phyloP scores from a whole-genome alignment of 1,284 basidiomycete species.

The Ganoderma lucidum region DNA sequence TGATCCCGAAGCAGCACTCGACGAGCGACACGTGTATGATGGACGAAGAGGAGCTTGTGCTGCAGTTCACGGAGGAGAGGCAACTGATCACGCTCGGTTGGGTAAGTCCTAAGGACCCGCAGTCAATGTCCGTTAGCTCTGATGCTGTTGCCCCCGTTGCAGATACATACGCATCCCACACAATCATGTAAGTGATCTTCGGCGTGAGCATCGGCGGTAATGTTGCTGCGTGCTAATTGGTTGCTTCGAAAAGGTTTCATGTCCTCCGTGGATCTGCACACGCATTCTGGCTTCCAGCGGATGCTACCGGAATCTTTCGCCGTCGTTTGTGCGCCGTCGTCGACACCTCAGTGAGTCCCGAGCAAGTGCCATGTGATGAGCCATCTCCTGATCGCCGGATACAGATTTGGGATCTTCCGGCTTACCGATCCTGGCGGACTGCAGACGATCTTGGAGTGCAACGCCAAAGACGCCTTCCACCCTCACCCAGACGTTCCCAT shows the following conservation, averaged over 20 bases:
- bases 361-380: not conserved
- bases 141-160: constrained; percentile 14
- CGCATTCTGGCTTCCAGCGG: constrained; percentile 85
- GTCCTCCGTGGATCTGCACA: constrained; percentile 90
- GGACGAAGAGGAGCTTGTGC: constrained; percentile 87
- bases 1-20: constrained; percentile 82
- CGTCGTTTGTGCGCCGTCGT: constrained; percentile 87
- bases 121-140: constrained; percentile 14
- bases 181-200: constrained; percentile 72
- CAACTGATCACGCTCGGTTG: constrained; percentile 87
- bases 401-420: constrained; percentile 86
- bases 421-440: constrained; percentile 87
- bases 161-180: constrained; percentile 94
- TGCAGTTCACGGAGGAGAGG: constrained; percentile 82
- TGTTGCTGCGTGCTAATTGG: not conserved
- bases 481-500: constrained; percentile 83
- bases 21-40: constrained; percentile 90
- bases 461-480: constrained; percentile 80
- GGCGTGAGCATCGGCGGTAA: not conserved
- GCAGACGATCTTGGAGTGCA: constrained; percentile 72
- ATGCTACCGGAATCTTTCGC: constrained; percentile 93
- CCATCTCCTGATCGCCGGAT: not conserved
- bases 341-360: constrained; percentile 70
- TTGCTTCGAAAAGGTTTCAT: constrained; percentile 68
- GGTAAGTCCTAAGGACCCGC: constrained; percentile 60